A percentile compares a stretch with the other conserved stretches of the same genome.
Conservation (phyloP, 2,329 filamentous ascomycete genomes). For the Cladosporium colombiae region DNA sequence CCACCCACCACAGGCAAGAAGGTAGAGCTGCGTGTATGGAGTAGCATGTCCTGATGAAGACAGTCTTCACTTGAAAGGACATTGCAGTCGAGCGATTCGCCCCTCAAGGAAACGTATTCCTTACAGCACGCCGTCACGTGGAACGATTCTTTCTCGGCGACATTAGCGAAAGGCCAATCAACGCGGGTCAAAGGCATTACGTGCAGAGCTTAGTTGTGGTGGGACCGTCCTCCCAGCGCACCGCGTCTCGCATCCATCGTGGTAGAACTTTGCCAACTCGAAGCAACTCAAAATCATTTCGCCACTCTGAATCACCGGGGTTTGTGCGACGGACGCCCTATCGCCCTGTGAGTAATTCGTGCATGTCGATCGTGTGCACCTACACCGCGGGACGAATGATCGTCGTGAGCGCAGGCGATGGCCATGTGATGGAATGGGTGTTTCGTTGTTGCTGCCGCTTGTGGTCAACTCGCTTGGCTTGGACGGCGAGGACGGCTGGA, state of each 20-base stretch:
- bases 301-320: neutral
- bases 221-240: neutral
- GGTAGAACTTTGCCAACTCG: neutral
- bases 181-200: neutral
- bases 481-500: too few species aligned
- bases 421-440: neutral
- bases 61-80: neutral
- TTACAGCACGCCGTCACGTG: neutral
- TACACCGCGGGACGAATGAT: neutral
- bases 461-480: neutral
- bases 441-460: neutral
- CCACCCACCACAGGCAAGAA: neutral
- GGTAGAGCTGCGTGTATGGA: neutral
- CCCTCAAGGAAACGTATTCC: neutral
- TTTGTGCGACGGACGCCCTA: neutral
- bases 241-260: neutral
- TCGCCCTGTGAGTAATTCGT: neutral
- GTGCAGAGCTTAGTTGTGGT: neutral
- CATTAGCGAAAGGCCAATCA: neutral
- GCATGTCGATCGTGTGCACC: neutral
- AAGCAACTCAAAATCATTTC: neutral
- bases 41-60: neutral
- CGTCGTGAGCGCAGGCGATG: neutral
- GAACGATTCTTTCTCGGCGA: neutral
- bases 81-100: neutral